phyloP scores from a whole-genome alignment of 257 asterid species.

The Coffea canephora region DNA sequence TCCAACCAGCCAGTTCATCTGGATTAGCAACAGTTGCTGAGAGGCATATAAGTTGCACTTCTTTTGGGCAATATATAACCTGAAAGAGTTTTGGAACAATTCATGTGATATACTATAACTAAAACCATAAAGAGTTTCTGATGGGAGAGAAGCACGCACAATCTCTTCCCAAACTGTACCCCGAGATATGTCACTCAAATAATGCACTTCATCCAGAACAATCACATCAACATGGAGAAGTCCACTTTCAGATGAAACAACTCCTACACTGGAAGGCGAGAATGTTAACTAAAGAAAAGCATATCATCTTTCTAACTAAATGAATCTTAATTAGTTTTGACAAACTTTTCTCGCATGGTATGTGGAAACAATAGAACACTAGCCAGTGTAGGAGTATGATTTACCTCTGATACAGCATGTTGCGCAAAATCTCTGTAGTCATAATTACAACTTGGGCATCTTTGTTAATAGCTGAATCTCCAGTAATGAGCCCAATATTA shows the following conservation, averaged over 20 bases:
- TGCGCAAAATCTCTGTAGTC: constrained; percentile 98
- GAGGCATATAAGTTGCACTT: constrained; percentile 92
- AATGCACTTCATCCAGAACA: constrained; percentile 99
- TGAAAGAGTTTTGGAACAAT: constrained; percentile 24
- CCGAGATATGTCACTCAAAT: constrained; percentile 92
- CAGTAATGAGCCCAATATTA: constrained; percentile 95
- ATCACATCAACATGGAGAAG: constrained; percentile 91
- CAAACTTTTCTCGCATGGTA: background rate
- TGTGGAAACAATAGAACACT: background rate
- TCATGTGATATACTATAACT: constrained; percentile 13
- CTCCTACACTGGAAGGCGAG: constrained; percentile 64
- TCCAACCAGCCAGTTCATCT: constrained; percentile 99
- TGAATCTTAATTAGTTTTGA: background rate
- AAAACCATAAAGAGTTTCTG: constrained; percentile 19
- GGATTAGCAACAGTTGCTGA: constrained; percentile 98
- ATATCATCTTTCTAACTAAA: background rate
- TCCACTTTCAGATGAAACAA: constrained; percentile 73
- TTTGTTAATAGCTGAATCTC: constrained; percentile 93
- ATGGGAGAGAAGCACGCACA: constrained; percentile 51
- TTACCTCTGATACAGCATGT: constrained; percentile 91
- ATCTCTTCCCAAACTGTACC: constrained; percentile 99
- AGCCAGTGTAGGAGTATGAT: background rate
- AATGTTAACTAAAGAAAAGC: background rate
- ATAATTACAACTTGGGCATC: constrained; percentile 93
- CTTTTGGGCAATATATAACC: constrained; percentile 98